A percentile compares a stretch with the other conserved stretches of the same genome.
Conservation (phyloP, 805 yeast species). For the Dipodascus geniculatus region DNA sequence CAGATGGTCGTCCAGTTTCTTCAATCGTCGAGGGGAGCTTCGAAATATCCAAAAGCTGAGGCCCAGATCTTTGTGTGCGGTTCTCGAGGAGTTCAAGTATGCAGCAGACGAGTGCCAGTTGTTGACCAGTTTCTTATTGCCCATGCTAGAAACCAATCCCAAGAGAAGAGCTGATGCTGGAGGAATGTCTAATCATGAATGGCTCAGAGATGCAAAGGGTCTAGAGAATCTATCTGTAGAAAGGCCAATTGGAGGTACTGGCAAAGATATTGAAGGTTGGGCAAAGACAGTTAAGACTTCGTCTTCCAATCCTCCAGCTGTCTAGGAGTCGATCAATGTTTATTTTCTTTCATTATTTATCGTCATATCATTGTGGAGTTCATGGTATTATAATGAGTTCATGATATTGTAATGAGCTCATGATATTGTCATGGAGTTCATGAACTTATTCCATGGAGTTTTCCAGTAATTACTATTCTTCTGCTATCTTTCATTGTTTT, state of each 20-base stretch:
- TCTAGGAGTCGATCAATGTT: neutral
- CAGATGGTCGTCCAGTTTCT: slow-evolving; percentile 47
- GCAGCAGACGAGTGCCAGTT: slow-evolving; percentile 55
- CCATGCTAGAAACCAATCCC: slow-evolving; percentile 78
- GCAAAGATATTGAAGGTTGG: slow-evolving; percentile 91
- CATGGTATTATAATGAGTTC: no score
- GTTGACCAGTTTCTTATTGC: slow-evolving; percentile 64
- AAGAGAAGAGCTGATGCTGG: slow-evolving; percentile 88
- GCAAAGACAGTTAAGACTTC: slow-evolving; percentile 40
- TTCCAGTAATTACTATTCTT: no score
- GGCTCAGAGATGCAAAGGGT: slow-evolving; percentile 69
- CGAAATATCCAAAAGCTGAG: slow-evolving; percentile 70
- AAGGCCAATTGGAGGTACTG: slow-evolving; percentile 66
- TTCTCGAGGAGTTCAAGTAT: slow-evolving; percentile 71
- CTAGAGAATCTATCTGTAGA: slow-evolving; percentile 60
- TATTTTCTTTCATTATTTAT: no score
- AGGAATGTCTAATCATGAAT: slow-evolving; percentile 79
- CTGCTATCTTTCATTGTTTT: no score
- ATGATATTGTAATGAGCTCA: no score
- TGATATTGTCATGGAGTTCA: no score
- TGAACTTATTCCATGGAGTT: no score
- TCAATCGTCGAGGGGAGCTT: slow-evolving; percentile 56
- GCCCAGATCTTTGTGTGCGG: slow-evolving; percentile 81
- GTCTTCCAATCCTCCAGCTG: neutral
- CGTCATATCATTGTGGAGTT: no score